phyloP scores from a whole-genome alignment of 225 moss, liverwort and hornwort species.

The Physcomitrellopsis africana region DNA sequence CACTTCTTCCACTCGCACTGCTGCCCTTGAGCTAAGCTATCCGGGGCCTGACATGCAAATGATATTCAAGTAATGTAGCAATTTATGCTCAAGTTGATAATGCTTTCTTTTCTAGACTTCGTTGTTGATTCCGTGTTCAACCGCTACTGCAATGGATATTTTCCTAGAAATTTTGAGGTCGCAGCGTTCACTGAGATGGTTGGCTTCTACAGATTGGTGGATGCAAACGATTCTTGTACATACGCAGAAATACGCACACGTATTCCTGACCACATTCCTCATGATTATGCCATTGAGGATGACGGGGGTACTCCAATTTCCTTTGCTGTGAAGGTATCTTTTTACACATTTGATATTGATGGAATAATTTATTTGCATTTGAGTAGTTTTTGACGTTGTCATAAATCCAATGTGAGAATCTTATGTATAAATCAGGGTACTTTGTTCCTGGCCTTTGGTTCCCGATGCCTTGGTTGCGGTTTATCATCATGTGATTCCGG shows the following conservation, averaged over 20 bases:
- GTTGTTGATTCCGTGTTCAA: neutral
- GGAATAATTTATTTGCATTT: neutral
- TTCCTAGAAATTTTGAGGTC: neutral
- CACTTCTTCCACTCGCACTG: conserved; percentile 87
- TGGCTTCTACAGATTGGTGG: conserved; percentile 70
- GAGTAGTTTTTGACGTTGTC: neutral
- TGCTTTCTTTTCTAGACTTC: neutral
- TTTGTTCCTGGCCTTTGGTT: conserved; percentile 6
- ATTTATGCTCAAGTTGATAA: neutral
- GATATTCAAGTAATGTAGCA: conserved; percentile 71
- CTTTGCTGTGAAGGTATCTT: conserved; percentile 93
- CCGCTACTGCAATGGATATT: neutral
- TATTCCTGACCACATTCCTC: conserved; percentile 74
- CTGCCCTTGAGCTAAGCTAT: conserved; percentile 86
- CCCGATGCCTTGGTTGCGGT: neutral
- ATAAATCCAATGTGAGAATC: conserved; percentile 12
- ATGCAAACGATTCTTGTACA: conserved; percentile 89
- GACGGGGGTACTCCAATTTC: conserved; percentile 62
- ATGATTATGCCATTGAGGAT: conserved; percentile 82
- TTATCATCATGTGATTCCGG: conserved; percentile 4
- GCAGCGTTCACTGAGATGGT: conserved; percentile 18
- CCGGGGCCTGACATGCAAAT: conserved; percentile 98
- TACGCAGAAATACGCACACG: conserved; percentile 94
- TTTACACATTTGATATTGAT: conserved; percentile 9
- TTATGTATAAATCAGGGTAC: neutral